Conservation (phyloP, 306 rosid genomes). For the Crataegus laevigata region DNA sequence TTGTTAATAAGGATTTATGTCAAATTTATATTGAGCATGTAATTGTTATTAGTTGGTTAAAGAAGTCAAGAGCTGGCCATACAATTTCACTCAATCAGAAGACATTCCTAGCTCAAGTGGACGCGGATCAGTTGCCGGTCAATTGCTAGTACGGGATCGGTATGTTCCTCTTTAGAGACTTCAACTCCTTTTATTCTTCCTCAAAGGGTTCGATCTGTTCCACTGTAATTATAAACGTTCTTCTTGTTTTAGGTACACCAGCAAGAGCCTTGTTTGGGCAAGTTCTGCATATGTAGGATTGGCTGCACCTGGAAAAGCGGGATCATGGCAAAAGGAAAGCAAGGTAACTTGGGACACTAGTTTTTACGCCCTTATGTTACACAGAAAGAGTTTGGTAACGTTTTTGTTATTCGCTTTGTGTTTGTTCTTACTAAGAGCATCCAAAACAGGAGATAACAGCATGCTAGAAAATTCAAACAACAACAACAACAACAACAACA, state of each 20-base stretch:
- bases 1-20: neutral
- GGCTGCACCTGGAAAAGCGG: conserved; percentile 60
- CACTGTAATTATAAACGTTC: neutral
- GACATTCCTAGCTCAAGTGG: conserved; percentile 39
- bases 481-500: too few species aligned
- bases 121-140: conserved; percentile 50
- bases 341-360: conserved; percentile 34
- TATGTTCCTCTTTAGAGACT: conserved; percentile 5
- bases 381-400: neutral
- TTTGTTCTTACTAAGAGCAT: too few species aligned
- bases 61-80: conserved; percentile 69
- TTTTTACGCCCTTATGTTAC: neutral
- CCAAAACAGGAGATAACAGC: too few species aligned
- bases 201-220: neutral
- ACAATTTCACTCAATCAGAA: conserved; percentile 45
- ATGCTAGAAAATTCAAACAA: too few species aligned
- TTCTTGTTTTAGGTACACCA: conserved; percentile 9
- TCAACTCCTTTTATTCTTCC: neutral
- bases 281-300: conserved; percentile 55
- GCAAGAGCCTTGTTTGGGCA: conserved; percentile 9
- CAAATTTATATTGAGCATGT: neutral
- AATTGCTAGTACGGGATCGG: conserved; percentile 46
- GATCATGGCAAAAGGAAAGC: conserved; percentile 81
- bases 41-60: conserved; percentile 27
- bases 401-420: neutral